Base-by-base conservation (phyloP, 2,329 filamentous ascomycete species). In the Aureobasidium sp. region DNA sequence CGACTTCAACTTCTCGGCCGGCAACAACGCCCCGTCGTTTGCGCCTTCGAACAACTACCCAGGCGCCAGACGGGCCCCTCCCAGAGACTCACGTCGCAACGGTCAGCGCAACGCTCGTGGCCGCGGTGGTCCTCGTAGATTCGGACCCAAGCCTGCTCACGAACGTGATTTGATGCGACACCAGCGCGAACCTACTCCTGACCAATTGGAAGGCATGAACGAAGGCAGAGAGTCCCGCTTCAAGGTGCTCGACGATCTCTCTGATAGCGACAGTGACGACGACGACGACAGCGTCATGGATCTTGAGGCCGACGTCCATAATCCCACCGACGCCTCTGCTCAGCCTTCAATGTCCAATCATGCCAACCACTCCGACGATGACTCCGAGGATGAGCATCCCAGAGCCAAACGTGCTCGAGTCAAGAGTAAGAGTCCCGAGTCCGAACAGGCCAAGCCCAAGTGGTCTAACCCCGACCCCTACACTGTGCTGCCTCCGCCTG, bases 381-480 rank as follows among this genome's bases (percentile, higher is more conserved):
- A 62, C 57, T 65, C 62, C 34, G 67, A 63, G 22, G 66, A 67
- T 4, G 68, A 68, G 12, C 66, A 62, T 12, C 66, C 70, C 15
- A 66, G 67, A 47, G 64, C 62, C 29, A 74, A 74, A 65, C 70
- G 72, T 31, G 63, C 63, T 37, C 73, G 70, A 58, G 64, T 65
- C 14, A 62, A 65, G 15, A 60, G 62, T 22, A 47, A 63, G 56
- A 56, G 12, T 64, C 62, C 39, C 27, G 34, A 58, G 70, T 20
- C 57, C 22, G 62, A 60, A 22, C 64, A 75, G 47, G 72, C 70
- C 7, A 71, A 72, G 5, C 91, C 91, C 3, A 91, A 89, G 73
- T 97, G 93, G 93, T 96, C 91, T 5, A 97, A 97, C 68, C 92
- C 93, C 3, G 93, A 97, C 72, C 91, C 92, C 0, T 97, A 97